These are phyloP conservation scores for Akanthomyces uredinophilus DNA, from an alignment of 2,329 filamentous ascomycete species.

Conservation along the genomic window DNA sequence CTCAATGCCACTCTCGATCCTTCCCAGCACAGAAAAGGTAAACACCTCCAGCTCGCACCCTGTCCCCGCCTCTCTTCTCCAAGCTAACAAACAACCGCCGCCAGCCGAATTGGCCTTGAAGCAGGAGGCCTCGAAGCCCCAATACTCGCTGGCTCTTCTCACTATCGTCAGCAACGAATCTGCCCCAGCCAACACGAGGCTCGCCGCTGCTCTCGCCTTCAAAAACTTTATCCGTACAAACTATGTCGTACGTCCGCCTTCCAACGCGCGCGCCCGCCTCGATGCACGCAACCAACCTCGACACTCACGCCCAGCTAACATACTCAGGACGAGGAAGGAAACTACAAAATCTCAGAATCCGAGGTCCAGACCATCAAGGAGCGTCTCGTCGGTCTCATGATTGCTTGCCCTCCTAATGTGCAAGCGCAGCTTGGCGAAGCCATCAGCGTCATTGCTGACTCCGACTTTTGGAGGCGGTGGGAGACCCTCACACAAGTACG, in stretches of 20 bases:
- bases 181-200: slow-evolving; percentile 70
- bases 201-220: slow-evolving; percentile 88
- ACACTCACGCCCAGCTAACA: slow-evolving; percentile 17
- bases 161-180: slow-evolving; percentile 79
- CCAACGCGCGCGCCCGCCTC: not conserved
- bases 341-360: slow-evolving; percentile 76
- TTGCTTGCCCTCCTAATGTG: slow-evolving; percentile 77
- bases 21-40: slow-evolving; percentile 83
- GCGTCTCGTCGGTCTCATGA: slow-evolving; percentile 95
- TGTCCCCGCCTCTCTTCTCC: slow-evolving; percentile 25
- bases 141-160: slow-evolving; percentile 82
- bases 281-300: slow-evolving; percentile 2
- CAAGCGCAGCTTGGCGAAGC: slow-evolving; percentile 94
- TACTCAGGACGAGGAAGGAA: slow-evolving; percentile 78
- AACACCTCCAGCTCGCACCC: slow-evolving; percentile 24
- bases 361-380: slow-evolving; percentile 90
- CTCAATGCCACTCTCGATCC: slow-evolving; percentile 89
- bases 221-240: slow-evolving; percentile 96
- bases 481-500: slow-evolving; percentile 83
- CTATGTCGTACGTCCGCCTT: slow-evolving; percentile 63
- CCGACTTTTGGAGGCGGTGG: slow-evolving; percentile 95
- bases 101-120: slow-evolving; percentile 78
- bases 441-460: slow-evolving; percentile 95
- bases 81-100: slow-evolving; percentile 33
- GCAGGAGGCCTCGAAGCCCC: slow-evolving; percentile 72